Evolutionary conservation across 1,139 yeast genomes (phyloP), one percentile per base, ranked within the genome.

Genomic region (Meyerozyma sp.): DNA sequence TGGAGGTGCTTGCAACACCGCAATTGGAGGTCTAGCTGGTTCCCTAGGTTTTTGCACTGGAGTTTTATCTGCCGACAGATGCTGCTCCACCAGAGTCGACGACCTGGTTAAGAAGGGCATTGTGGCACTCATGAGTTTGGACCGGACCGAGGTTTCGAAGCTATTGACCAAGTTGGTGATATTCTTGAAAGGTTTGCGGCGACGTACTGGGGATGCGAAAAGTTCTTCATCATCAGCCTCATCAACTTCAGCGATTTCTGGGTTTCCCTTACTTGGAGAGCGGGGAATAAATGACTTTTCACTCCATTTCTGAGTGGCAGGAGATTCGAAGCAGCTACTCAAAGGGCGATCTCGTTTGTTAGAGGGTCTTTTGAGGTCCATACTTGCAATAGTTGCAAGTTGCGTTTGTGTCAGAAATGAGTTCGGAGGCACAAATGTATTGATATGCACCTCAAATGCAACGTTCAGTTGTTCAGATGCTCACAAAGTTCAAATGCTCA

Each of bases 271-370:
- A 8, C 20, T 14, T 9, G 37, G 37, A 10, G 37, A 34, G 4
- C 26, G 21, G 11, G 37, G 25, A 13, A 34, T 26, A 14, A 26
- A 14, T 14, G 39, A 23, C 41, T 34, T 41, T 40, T 30, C 37
- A 39, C 29, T 28, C 47, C 57, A 41, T 47, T 49, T 8, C 48
- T 58, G 27, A 46, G 40, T 36, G 28, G 49, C 48, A 9, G 82
- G 81, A 7, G 65, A 49, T 32, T 63, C 70, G 21, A 62, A 58
- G 48, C 60, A 59, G 11, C 66, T 57, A 43, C 68, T 60, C 37
- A 59, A 42, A 1, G 70, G 63, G 8, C 68, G 56, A 45, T 59
- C 58, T 38, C 66, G 44, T 44, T 62, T 61, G 39, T 34, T 34
- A n/a, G 37, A 11, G 5, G 37, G 37, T 21, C 14, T 18, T 11